These are phyloP conservation scores for Epichloe gansuensis DNA, from an alignment of 2,329 filamentous ascomycete genomes.

Conservation along the genomic window DNA sequence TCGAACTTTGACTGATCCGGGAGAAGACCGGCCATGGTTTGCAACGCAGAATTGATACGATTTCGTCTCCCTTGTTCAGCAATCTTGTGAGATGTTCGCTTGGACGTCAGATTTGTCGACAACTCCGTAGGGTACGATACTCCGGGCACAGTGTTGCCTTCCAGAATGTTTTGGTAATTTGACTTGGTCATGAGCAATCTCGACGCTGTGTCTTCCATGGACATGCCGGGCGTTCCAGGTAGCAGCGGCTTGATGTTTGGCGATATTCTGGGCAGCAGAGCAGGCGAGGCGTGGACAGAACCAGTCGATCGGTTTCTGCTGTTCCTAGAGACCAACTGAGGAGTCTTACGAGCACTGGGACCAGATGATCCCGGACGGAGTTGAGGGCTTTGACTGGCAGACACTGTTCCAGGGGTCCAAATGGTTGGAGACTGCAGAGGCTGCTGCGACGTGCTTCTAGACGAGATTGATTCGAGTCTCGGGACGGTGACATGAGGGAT, in stretches of 20 bases:
- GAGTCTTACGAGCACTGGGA: constrained; percentile 39
- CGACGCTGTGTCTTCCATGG: constrained; percentile 49
- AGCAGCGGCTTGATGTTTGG: constrained; percentile 88
- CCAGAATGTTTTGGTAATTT: constrained; percentile 94
- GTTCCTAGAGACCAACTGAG: constrained; percentile 42
- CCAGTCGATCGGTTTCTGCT: constrained; percentile 62
- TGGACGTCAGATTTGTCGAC: constrained; percentile 87
- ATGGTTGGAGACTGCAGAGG: constrained; percentile 37
- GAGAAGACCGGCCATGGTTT: constrained; percentile 81
- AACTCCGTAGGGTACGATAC: constrained; percentile 84
- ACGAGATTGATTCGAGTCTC: constrained; percentile 23
- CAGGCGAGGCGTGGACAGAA: constrained; percentile 72
- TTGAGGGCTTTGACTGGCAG: constrained; percentile 57
- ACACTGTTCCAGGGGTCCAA: constrained; percentile 28
- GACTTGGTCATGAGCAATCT: constrained; percentile 84
- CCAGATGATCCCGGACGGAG: constrained; percentile 38
- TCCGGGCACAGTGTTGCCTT: constrained; percentile 82
- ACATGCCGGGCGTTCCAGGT: constrained; percentile 43
- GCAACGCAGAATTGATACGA: constrained; percentile 84
- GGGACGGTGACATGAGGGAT: constrained; percentile 28
- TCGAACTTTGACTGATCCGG: constrained; percentile 41
- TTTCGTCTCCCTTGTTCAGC: constrained; percentile 93
- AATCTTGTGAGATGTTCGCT: constrained; percentile 95
- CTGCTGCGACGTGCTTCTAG: constrained; percentile 40
- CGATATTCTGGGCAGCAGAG: constrained; percentile 77